Conservation (phyloP, 768 basidiomycete species). For the Auricularia sp. region DNA sequence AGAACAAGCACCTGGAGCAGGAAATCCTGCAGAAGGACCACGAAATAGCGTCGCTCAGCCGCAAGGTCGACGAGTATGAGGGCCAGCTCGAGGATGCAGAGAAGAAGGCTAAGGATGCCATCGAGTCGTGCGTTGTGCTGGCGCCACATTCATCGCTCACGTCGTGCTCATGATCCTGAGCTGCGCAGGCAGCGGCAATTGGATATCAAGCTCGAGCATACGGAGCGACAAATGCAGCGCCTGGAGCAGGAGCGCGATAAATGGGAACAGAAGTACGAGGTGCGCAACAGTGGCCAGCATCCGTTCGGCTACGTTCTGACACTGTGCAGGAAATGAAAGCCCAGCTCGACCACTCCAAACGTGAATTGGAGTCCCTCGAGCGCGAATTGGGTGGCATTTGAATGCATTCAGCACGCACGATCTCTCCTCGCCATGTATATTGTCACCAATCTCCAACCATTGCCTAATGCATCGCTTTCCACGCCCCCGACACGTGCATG, state of each 20-base stretch:
- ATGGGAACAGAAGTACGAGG: slow-evolving; percentile 34
- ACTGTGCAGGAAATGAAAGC: too few relatives aligned
- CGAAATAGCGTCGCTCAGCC: slow-evolving; percentile 31
- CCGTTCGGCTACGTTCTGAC: too few relatives aligned
- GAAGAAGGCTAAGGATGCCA: slow-evolving; percentile 33
- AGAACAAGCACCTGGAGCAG: slow-evolving; percentile 22
- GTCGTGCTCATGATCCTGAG: too few relatives aligned
- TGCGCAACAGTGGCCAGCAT: slow-evolving; percentile 3
- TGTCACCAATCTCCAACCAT: too few relatives aligned
- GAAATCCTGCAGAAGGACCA: slow-evolving; percentile 29
- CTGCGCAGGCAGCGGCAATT: slow-evolving; percentile 26
- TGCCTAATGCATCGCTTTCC: too few relatives aligned
- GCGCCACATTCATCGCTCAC: not conserved
- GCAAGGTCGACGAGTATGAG: slow-evolving; percentile 28
- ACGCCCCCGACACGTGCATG: too few relatives aligned
- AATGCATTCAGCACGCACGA: too few relatives aligned
- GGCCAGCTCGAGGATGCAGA: slow-evolving; percentile 31
- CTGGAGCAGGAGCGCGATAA: slow-evolving; percentile 30
- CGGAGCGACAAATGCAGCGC: slow-evolving; percentile 28
- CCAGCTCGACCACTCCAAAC: too few relatives aligned
- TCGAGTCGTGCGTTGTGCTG: slow-evolving; percentile 27
- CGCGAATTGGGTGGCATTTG: too few relatives aligned
- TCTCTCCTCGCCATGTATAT: too few relatives aligned
- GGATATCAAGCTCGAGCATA: slow-evolving; percentile 38
- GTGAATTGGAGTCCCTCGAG: too few relatives aligned